Conservation (phyloP, 176 grass and related monocot species). For the Secale cereale region DNA sequence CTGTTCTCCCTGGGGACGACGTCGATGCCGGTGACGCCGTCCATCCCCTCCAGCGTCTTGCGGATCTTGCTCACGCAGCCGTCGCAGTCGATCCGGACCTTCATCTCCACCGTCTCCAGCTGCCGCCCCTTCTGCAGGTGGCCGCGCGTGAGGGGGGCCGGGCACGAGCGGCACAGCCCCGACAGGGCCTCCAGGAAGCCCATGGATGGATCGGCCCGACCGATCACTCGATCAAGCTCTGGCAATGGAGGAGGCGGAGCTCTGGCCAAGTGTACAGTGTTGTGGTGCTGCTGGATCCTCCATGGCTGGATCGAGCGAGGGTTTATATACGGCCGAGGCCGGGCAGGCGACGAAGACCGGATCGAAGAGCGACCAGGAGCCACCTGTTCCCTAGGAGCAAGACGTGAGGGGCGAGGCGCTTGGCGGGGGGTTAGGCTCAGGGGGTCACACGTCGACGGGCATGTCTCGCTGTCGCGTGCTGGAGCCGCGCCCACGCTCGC, state of each 20-base stretch:
- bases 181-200: neutral
- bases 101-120: conserved; percentile 32
- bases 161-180: neutral
- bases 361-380: neutral
- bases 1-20: conserved; percentile 41
- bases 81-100: conserved; percentile 28
- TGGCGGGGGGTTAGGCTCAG: neutral
- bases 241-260: neutral
- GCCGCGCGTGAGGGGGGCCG: neutral
- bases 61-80: conserved; percentile 24
- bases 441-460: neutral
- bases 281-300: neutral
- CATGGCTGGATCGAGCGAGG: neutral
- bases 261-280: neutral
- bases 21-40: conserved; percentile 3
- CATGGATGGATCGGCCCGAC: neutral
- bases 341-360: neutral
- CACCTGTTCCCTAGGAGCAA: neutral
- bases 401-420: neutral
- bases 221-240: neutral
- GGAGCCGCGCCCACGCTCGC: neutral
- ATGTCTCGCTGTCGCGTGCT: neutral
- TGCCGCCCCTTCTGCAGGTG: neutral
- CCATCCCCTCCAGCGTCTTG: neutral
- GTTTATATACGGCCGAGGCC: neutral